Conservation (phyloP, 306 rosid genomes). For the Medicago truncatula region DNA sequence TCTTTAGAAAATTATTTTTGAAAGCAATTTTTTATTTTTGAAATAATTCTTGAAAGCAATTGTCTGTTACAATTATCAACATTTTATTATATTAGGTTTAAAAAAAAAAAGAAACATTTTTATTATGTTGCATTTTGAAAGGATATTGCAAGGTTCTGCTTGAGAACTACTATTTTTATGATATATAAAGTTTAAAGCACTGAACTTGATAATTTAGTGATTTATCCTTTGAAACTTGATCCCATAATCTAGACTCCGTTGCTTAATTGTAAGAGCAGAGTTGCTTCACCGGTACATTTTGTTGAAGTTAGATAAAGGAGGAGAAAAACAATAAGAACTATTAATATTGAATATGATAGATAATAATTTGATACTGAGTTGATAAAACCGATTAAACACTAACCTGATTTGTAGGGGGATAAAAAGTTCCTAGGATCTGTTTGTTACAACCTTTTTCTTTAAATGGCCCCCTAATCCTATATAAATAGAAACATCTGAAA, state of each 20-base stretch:
- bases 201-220: constrained; percentile 25
- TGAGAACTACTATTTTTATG: constrained; percentile 16
- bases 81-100: not conserved
- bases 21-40: too few species aligned
- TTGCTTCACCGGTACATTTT: not conserved
- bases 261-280: constrained; percentile 5
- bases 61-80: not conserved
- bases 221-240: not conserved
- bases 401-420: not conserved
- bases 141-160: constrained; percentile 20
- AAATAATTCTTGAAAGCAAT: not conserved
- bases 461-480: not conserved
- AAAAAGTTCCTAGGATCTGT: not conserved
- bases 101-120: too few species aligned
- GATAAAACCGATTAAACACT: not conserved
- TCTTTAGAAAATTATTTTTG: not conserved
- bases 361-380: not conserved
- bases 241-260: not conserved
- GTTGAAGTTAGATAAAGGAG: not conserved
- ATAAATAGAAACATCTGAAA: not conserved
- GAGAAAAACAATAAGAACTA: not conserved
- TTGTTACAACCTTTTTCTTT: not conserved
- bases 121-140: constrained; percentile 13
- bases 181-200: constrained; percentile 8
- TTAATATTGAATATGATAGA: not conserved